These are phyloP conservation scores for Medicago arabica DNA, from an alignment of 306 rosid genomes.

Conservation along the genomic window DNA sequence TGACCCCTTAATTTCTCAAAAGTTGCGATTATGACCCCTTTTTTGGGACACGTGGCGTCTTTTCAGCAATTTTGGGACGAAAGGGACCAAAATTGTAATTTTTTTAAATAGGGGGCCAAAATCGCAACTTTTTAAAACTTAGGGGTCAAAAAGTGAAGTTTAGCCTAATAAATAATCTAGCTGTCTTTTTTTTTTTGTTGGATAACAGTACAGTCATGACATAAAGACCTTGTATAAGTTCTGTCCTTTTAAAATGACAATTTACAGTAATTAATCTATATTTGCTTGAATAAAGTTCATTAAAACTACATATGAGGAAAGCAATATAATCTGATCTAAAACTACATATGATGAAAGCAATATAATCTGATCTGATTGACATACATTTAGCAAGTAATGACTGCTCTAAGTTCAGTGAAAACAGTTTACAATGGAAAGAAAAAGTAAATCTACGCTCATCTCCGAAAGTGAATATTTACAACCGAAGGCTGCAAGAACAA, in stretches of 20 bases:
- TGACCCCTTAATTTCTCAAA: no score
- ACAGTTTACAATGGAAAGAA: conserved; percentile 13
- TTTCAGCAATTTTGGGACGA: no score
- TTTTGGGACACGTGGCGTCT: no score
- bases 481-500: conserved; percentile 75
- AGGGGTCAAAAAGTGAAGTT: no score
- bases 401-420: conserved; percentile 37
- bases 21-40: no score
- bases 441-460: conserved; percentile 50
- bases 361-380: conserved; percentile 21
- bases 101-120: no score
- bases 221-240: not conserved
- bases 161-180: not conserved
- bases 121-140: no score
- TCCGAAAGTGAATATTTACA: conserved; percentile 90
- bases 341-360: conserved; percentile 15
- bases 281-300: conserved; percentile 4
- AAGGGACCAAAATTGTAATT: no score
- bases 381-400: conserved; percentile 19
- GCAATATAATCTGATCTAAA: not conserved
- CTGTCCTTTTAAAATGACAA: not conserved
- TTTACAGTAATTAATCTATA: not conserved
- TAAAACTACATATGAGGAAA: conserved; percentile 21
- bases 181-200: not conserved
- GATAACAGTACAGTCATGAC: not conserved